Base-by-base conservation (phyloP, 2,329 filamentous ascomycete species). In the Thielaviopsis musarum region DNA sequence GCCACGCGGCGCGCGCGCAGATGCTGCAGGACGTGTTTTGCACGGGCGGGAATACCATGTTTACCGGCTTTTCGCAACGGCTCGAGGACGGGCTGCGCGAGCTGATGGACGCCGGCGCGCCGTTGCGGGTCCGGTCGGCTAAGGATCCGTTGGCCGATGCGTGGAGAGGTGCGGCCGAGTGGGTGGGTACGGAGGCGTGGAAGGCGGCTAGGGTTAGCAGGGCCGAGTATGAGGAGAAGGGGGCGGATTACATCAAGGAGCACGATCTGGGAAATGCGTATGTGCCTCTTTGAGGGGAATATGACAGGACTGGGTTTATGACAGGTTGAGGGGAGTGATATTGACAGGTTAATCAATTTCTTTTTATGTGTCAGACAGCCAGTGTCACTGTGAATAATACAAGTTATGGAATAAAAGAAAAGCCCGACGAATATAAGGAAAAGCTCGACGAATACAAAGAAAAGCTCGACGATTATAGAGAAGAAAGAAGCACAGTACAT, bases 211-310 rank as follows among this genome's bases (percentile, higher is more conserved):
- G 82, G 62, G 79, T 98, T 51, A 87, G 84, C 1, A 82, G 80
- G 66, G 85, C 85, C 64, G 93, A 97, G 71, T 98, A 89, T 72
- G 70, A 81, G 65, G 93, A 98, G 75, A 96, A 95, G 76, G 93
- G 93, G 1, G 77, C 83, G 22, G 91, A 97, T 66, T 97, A 97
- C 74, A 79, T 97, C 69, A 95, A 95, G 82, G 82, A 85, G 69
- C 82, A 85, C 66, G 79, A 83, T 65, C 74, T 84, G 70, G 82
- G 82, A 54, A 85, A 85, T 63, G 80, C 77, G 30, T 80, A 77
- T 68, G 70, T 73, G 38, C 26, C 59, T 12, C 51, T 63, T n/a
- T 57, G 26, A 53, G 10, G 24, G 22, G 7, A 28, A 24, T 41
- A 45, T 70, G 60, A 63, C 64, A 6, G 68, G n/a, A n/a, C n/a